Evolutionary conservation across 1,284 basidiomycete species (phyloP).

Genomic region (Pseudozyma pruni): DNA sequence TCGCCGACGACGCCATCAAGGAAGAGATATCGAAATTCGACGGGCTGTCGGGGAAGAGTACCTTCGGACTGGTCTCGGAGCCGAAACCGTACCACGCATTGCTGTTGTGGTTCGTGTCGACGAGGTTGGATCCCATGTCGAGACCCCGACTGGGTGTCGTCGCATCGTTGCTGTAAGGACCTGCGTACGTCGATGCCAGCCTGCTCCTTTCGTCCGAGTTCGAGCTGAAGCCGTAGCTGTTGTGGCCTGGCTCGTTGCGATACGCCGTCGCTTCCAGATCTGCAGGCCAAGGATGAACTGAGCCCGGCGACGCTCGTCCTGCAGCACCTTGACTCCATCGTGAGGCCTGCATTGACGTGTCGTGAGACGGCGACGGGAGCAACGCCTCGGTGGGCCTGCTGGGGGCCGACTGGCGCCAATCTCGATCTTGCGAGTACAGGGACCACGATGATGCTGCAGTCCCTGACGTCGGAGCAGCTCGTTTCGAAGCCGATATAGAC

Average conservation of each 20-base stretch:
- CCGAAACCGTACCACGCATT: slow-evolving; percentile 23
- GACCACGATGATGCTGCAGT: slow-evolving; percentile 11
- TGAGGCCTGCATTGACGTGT: neutral
- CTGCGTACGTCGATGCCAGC: slow-evolving; percentile 10
- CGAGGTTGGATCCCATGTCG: slow-evolving; percentile 8
- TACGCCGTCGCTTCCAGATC: slow-evolving; percentile 7
- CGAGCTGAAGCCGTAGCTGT: slow-evolving; percentile 1
- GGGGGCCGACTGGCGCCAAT: slow-evolving; percentile 17
- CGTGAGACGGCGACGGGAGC: slow-evolving; percentile 4
- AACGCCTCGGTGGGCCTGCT: slow-evolving; percentile 1
- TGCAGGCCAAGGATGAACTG: slow-evolving; percentile 10
- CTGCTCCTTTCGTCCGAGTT: slow-evolving; percentile 1
- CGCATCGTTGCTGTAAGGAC: slow-evolving; percentile 17
- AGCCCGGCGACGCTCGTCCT: slow-evolving; percentile 2
- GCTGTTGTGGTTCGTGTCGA: slow-evolving; percentile 7
- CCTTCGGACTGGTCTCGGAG: slow-evolving; percentile 29
- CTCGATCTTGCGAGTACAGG: slow-evolving; percentile 34
- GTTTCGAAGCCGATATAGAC: slow-evolving; percentile 1
- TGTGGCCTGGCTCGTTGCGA: neutral
- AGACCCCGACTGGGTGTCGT: slow-evolving; percentile 39
- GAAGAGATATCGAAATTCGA: slow-evolving; percentile 47
- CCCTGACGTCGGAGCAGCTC: neutral
- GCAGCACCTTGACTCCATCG: slow-evolving; percentile 9
- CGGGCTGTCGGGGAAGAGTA: slow-evolving; percentile 40
- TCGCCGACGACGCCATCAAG: slow-evolving; percentile 47